These are phyloP conservation scores for Miamiensis avidus DNA, from an alignment of 169 alveolate genomes.

Conservation along the genomic window DNA sequence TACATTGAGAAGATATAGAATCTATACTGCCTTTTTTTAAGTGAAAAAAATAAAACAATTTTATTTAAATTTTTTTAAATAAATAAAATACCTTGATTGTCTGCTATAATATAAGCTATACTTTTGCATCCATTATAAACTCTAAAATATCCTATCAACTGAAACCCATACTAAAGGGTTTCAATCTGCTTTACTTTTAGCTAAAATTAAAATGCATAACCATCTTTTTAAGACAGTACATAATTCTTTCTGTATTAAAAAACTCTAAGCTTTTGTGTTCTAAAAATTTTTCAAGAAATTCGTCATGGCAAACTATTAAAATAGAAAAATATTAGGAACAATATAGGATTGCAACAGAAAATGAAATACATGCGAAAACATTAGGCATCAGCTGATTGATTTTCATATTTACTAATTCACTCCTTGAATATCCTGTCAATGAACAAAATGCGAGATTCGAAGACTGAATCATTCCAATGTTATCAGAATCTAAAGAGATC, in stretches of 20 bases:
- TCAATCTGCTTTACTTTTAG: conserved; percentile 26
- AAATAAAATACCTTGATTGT: not conserved
- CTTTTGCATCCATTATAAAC: conserved; percentile 21
- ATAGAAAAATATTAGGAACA: no score
- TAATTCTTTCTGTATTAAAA: conserved; percentile 34
- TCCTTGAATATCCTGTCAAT: conserved; percentile 52
- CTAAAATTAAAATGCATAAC: conserved; percentile 19
- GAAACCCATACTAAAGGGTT: conserved; percentile 24
- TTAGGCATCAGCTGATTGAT: conserved; percentile 63
- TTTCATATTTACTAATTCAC: conserved; percentile 57
- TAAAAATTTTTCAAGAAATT: conserved; percentile 52
- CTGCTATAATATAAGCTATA: conserved; percentile 17
- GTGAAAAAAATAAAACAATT: no score
- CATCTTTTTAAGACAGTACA: conserved; percentile 13
- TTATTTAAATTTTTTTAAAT: no score
- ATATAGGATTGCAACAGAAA: no score
- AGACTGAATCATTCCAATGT: conserved; percentile 51
- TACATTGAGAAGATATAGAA: conserved; percentile 5
- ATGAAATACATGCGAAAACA: conserved; percentile 56
- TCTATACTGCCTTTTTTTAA: not conserved
- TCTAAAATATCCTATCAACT: conserved; percentile 27
- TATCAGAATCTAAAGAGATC: conserved; percentile 59
- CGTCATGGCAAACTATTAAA: conserved; percentile 59
- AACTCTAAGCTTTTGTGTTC: conserved; percentile 51
- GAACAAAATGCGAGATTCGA: conserved; percentile 49